phyloP scores from a whole-genome alignment of 1,284 basidiomycete genomes.

The Xerocomus minutiporus region DNA sequence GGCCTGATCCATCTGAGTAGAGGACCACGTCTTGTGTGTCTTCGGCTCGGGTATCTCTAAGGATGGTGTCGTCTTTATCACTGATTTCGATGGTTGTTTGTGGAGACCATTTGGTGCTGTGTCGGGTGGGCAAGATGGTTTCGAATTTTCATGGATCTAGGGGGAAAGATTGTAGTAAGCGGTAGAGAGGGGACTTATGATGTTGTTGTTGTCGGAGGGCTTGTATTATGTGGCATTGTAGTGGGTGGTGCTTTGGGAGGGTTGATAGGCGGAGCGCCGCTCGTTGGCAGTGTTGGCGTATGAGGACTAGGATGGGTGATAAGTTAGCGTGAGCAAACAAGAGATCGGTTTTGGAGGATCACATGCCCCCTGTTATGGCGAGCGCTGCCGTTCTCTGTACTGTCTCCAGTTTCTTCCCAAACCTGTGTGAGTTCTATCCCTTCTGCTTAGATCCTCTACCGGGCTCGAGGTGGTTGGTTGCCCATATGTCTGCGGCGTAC shows the following conservation, averaged over 20 bases:
- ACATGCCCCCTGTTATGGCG: conserved; percentile 22
- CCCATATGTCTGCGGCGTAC: conserved; percentile 8
- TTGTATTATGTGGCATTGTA: background rate
- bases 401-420: conserved; percentile 2
- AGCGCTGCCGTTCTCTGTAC: conserved; percentile 17
- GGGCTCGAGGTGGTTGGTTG: too few species aligned
- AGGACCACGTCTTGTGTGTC: too few species aligned
- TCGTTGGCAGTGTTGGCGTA: background rate
- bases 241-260: background rate
- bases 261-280: background rate
- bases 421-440: conserved; percentile 6
- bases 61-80: background rate
- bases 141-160: too few species aligned
- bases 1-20: too few species aligned
- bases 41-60: too few species aligned
- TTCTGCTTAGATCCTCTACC: background rate
- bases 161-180: too few species aligned
- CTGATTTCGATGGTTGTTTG: background rate
- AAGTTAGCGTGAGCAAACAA: conserved; percentile 20
- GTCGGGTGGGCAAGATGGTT: too few species aligned
- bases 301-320: background rate
- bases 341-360: conserved; percentile 17
- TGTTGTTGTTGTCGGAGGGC: too few species aligned
- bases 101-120: background rate
- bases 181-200: background rate